Evolutionary conservation across 2,329 filamentous ascomycete species (phyloP), one percentile per base, ranked within the genome.

Genomic region (Cyphellophora europaea): DNA sequence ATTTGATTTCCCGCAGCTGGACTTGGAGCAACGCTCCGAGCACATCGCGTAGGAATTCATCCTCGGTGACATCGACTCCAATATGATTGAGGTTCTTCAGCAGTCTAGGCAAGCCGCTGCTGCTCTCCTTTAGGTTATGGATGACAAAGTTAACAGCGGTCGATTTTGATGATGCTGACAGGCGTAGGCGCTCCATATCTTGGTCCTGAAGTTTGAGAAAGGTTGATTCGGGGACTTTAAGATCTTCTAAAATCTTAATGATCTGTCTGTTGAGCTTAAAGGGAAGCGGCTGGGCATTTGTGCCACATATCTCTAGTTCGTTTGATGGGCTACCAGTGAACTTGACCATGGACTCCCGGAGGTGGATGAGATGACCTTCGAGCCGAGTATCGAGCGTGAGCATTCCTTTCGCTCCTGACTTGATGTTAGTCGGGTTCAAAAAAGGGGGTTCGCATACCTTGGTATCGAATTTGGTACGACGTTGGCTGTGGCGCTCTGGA

Each of bases 191-290:
- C 0, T 67, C 45, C 3, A 91, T 58, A 17, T 79, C 79, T n/a
- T 62, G 59, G 1, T 65, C 60, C 53, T 91, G 85, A 1, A 84
- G 57, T 0, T 65, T 49, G 8, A 80, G 51, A 44, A 93, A 89
- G 53, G 72, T 79, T 0, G 57, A 37, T 1, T 61, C 50, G 0
- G 65, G 52, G 0, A 82, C 75, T 0, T 71, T 69, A 54, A 89
- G 76, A 45, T 93, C 86, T 50, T 93, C 86, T 1, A 93, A 56
- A 4, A 93, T 86, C 53, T 93, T 93, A 59, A 93, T 86, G 41
- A 88, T 66, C 45, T 84, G 83, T 1, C 81, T 76, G 49, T 93
- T 93, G 1, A 93, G 67, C 12, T 77, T 73, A 45, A 88, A 66
- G 0, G 72, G 72, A 5, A 89, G 67, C 0, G 82, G 78, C 33